phyloP scores from a whole-genome alignment of 805 yeast genomes.

The Candida piceae region DNA sequence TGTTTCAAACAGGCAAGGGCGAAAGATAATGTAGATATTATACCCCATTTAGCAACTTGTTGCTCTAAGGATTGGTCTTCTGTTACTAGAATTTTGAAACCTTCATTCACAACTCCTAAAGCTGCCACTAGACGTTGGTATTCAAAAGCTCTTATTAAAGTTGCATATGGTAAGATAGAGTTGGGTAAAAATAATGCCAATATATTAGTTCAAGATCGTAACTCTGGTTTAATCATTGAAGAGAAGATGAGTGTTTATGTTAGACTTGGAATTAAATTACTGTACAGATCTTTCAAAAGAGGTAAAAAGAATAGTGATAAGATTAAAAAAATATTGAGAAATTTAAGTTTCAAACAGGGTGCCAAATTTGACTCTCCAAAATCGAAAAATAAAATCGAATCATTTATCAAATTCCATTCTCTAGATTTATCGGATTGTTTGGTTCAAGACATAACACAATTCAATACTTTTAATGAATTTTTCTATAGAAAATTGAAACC shows the following conservation, averaged over 20 bases:
- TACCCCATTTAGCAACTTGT: conserved; percentile 87
- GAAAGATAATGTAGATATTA: conserved; percentile 58
- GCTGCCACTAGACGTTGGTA: conserved; percentile 90
- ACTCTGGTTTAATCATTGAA: conserved; percentile 83
- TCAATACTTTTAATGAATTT: conserved; percentile 78
- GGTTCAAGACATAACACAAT: conserved; percentile 41
- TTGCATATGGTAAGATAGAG: conserved; percentile 83
- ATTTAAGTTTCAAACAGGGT: conserved; percentile 78
- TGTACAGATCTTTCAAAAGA: conserved; percentile 68
- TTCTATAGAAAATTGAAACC: conserved; percentile 76
- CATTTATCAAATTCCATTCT: conserved; percentile 81
- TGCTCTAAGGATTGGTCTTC: conserved; percentile 71
- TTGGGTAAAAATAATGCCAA: conserved; percentile 90
- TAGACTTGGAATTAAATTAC: conserved; percentile 76
- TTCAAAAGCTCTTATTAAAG: conserved; percentile 70
- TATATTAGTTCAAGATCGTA: conserved; percentile 87
- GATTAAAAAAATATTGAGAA: conserved; percentile 55
- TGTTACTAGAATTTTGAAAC: conserved; percentile 56
- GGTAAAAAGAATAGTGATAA: conserved; percentile 35
- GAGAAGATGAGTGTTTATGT: conserved; percentile 91
- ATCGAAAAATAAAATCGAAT: conserved; percentile 61
- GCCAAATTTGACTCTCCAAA: conserved; percentile 67
- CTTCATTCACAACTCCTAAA: conserved; percentile 70
- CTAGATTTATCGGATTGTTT: conserved; percentile 69
- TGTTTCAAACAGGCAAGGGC: conserved; percentile 59